Conservation (phyloP, 495 filamentous ascomycete genomes). For the Lasiosphaeriaceae sp. region DNA sequence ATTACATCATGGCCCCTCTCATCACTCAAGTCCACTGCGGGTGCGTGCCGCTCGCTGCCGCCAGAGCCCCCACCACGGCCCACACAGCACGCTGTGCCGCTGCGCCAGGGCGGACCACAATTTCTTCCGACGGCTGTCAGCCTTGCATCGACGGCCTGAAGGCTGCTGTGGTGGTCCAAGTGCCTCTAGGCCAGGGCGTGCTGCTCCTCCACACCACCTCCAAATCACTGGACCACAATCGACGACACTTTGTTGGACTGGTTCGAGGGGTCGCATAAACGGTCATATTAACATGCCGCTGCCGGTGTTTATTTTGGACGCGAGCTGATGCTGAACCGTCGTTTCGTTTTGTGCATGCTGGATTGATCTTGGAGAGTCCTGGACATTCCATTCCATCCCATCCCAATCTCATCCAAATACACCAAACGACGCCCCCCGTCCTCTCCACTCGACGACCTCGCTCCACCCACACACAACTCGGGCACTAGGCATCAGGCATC, state of each 20-base stretch:
- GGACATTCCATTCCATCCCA: no score
- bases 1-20: slow-evolving; percentile 24
- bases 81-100: neutral
- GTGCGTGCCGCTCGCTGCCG: neutral
- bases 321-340: slow-evolving; percentile 5
- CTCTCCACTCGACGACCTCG: no score
- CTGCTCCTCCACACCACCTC: slow-evolving; percentile 1
- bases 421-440: neutral
- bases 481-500: neutral
- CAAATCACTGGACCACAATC: slow-evolving; percentile 5
- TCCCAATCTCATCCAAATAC: no score
- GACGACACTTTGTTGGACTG: neutral
- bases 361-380: no score
- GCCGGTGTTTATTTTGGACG: slow-evolving; percentile 18
- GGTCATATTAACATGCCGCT: slow-evolving; percentile 18
- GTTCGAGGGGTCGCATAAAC: slow-evolving; percentile 19
- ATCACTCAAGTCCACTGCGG: neutral
- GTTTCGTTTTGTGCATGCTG: neutral
- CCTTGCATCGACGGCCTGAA: neutral
- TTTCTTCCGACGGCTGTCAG: neutral
- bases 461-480: neutral
- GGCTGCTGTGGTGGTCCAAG: neutral
- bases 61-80: neutral
- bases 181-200: neutral
- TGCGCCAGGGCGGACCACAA: neutral